Conservation (phyloP, 2,329 filamentous ascomycete genomes). For the Coniella lustricola region DNA sequence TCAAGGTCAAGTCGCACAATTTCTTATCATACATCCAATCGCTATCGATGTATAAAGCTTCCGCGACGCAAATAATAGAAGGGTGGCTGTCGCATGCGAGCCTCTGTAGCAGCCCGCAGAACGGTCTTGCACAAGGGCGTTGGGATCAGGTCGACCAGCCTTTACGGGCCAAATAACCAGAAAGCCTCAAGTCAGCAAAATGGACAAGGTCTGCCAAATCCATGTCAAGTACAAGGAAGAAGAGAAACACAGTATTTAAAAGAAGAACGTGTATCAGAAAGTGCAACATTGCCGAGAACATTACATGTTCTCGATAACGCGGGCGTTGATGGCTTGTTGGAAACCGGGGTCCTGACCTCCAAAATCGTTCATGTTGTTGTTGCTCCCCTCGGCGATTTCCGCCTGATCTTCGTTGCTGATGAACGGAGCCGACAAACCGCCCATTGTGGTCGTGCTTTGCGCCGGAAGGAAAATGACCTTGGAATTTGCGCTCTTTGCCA, state of each 20-base stretch:
- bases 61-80: not conserved
- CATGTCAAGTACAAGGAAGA: not conserved
- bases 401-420: conserved; percentile 30
- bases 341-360: conserved; percentile 54
- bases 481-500: conserved; percentile 87
- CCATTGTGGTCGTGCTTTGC: conserved; percentile 45
- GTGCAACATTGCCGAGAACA: not conserved
- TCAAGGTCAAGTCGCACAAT: too few relatives aligned
- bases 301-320: conserved; percentile 81
- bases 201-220: not conserved
- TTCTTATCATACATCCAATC: too few relatives aligned
- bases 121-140: not conserved
- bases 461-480: conserved; percentile 81
- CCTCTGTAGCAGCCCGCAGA: not conserved
- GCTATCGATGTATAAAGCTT: too few relatives aligned
- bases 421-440: conserved; percentile 35
- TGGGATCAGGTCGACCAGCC: conserved; percentile 13
- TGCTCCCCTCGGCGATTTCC: conserved; percentile 35
- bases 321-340: conserved; percentile 73
- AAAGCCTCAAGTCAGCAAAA: conserved; percentile 10
- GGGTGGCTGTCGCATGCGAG: conserved; percentile 2
- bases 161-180: conserved; percentile 1
- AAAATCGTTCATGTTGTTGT: conserved; percentile 38
- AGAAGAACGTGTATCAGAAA: too few relatives aligned
- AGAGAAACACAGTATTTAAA: not conserved